Evolutionary conservation across 108 stramenopile species (phyloP), one percentile per base, ranked within the genome.

Genomic region (Epithemia pelagica): DNA sequence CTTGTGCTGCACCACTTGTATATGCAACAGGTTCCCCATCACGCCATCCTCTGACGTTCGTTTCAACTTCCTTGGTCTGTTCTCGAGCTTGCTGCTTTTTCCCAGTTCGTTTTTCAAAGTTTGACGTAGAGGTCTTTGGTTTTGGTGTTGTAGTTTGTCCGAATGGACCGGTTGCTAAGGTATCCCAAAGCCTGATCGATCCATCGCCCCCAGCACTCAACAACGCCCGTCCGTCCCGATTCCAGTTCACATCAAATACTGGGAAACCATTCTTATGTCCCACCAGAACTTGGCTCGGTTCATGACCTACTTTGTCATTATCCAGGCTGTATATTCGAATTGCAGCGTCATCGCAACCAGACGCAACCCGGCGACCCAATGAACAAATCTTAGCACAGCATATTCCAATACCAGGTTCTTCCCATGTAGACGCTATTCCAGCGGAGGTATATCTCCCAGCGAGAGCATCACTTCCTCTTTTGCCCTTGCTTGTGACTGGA

Each of bases 221-320:
- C 57, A 93, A 71, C 32, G 78, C 77, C 1, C 90, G 80, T 54
- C 89, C 88, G 74, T 92, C 91, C 23, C 84, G 67, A 30, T 85
- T 90, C 95, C 95, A 95, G 68, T 81, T 77, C 7, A 93, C 73
- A 71, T 90, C 91, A 78, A 91, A 95, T 2, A 95, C 88, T 15
- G 91, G 91, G 62, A 90, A 90, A 29, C 89, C 89, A 73, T 89
- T 91, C 71, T 91, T 90, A 70, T 95, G 94, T 32, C 94, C 94
- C 74, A 95, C 56, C 32, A 95, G 71, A 1, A 95, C 86, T 67
- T 83, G 74, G 53, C 58, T 67, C 25, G 82, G 75, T 57, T 81
- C 78, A 15, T 62, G 72, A 59, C 68, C 60, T 29, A 54, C 68
- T 46, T 77, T 76, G 28, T 56, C 64, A 19, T 71, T 61, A 0